phyloP scores from a whole-genome alignment of 306 rosid genomes.

The Trifolium pratense region DNA sequence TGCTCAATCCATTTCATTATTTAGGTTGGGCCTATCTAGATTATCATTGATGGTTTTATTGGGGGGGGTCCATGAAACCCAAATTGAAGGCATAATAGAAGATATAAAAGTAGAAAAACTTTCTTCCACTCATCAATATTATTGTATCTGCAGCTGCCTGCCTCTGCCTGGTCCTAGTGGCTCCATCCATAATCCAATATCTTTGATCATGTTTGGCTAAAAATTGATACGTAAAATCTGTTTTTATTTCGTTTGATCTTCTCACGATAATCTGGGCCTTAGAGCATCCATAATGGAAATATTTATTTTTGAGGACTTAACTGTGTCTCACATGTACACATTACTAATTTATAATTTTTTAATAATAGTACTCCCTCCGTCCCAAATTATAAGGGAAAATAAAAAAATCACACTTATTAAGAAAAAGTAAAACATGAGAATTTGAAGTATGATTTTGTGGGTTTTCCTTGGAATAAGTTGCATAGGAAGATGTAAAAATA shows the following conservation, averaged over 20 bases:
- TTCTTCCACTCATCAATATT: not conserved
- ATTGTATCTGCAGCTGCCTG: not conserved
- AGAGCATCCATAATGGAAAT: too few relatives aligned
- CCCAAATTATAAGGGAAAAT: too few relatives aligned
- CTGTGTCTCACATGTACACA: too few relatives aligned
- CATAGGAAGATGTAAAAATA: too few relatives aligned
- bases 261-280: slow-evolving; percentile 24
- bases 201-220: slow-evolving; percentile 26
- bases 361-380: too few relatives aligned
- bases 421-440: too few relatives aligned
- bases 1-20: too few relatives aligned
- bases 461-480: too few relatives aligned
- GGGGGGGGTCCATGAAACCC: not conserved
- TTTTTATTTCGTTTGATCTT: slow-evolving; percentile 39
- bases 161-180: not conserved
- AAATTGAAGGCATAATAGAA: not conserved
- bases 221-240: slow-evolving; percentile 7
- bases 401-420: too few relatives aligned
- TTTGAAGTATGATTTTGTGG: too few relatives aligned
- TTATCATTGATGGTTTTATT: not conserved
- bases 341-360: too few relatives aligned
- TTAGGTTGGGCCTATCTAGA: not conserved
- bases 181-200: not conserved
- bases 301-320: too few relatives aligned
- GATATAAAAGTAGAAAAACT: not conserved